These are phyloP conservation scores for Fusarium drepaniforme DNA, from an alignment of 2,329 filamentous ascomycete species.

Conservation along the genomic window DNA sequence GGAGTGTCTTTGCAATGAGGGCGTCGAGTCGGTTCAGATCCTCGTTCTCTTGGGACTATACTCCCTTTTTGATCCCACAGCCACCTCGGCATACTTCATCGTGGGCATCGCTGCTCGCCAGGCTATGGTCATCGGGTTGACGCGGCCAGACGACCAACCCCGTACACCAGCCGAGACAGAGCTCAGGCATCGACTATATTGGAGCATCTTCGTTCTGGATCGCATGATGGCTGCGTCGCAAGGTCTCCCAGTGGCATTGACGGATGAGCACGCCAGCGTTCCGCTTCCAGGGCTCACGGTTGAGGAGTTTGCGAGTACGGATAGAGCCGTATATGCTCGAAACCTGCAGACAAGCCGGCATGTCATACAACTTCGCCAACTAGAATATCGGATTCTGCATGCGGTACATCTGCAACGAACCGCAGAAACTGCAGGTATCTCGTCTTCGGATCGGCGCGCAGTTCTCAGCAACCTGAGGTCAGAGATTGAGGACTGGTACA, in stretches of 20 bases:
- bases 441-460: constrained; percentile 48
- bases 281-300: constrained; percentile 58
- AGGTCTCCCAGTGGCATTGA: constrained; percentile 55
- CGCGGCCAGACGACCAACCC: constrained; percentile 46
- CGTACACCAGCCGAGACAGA: constrained; percentile 45
- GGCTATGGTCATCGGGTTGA: constrained; percentile 54
- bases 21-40: constrained; percentile 55
- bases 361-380: constrained; percentile 57
- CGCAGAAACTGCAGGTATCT: constrained; percentile 45
- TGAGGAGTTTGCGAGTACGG: constrained; percentile 58
- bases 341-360: constrained; percentile 59
- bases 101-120: constrained; percentile 55
- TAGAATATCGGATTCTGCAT: constrained; percentile 56
- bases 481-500: constrained; percentile 62
- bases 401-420: constrained; percentile 51
- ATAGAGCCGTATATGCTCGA: constrained; percentile 52
- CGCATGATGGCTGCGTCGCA: constrained; percentile 58
- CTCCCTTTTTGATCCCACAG: constrained; percentile 57
- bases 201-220: constrained; percentile 60
- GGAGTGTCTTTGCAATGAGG: constrained; percentile 52
- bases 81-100: constrained; percentile 55
- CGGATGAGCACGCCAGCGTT: constrained; percentile 54
- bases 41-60: constrained; percentile 57
- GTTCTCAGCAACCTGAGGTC: constrained; percentile 51
- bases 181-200: constrained; percentile 55